Evolutionary conservation across 1,284 basidiomycete species (phyloP).

Genomic region (Apiotrichum veenhuisii): DNA sequence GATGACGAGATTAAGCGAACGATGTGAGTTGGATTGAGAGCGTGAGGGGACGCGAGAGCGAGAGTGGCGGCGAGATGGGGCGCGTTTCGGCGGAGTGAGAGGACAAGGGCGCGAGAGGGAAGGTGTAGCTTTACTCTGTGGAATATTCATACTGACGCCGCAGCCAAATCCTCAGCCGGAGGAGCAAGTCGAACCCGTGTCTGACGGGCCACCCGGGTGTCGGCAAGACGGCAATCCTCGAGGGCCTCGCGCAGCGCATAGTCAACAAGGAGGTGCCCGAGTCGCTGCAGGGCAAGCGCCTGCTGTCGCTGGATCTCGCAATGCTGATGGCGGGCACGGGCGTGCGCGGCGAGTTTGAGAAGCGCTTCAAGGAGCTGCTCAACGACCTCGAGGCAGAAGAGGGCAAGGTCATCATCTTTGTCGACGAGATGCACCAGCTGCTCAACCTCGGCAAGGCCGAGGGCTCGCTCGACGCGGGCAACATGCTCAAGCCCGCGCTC

Average conservation of each 20-base stretch:
- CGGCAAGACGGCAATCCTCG: conserved; percentile 88
- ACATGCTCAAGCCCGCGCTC: conserved; percentile 60
- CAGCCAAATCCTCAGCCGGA: conserved; percentile 57
- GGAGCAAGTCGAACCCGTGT: conserved; percentile 86
- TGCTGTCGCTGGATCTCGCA: conserved; percentile 75
- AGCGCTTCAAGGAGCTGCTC: conserved; percentile 81
- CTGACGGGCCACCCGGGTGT: conserved; percentile 64
- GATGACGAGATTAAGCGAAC: conserved; percentile 88
- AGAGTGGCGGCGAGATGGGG: no score
- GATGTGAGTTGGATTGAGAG: conserved; percentile 52
- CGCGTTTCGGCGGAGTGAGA: no score
- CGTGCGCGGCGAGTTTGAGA: conserved; percentile 85
- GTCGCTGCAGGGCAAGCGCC: conserved; percentile 73
- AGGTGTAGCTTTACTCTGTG: no score
- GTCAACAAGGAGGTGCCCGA: conserved; percentile 88
- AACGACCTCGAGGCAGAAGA: conserved; percentile 82
- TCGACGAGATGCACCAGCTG: conserved; percentile 72
- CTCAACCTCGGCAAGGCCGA: conserved; percentile 80
- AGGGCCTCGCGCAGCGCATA: conserved; percentile 80
- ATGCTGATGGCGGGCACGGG: conserved; percentile 81
- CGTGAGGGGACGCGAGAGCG: background rate
- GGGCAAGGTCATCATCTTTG: conserved; percentile 67
- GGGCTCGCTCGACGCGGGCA: conserved; percentile 84
- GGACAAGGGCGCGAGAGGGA: no score
- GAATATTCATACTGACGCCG: conserved; percentile 45